These are phyloP conservation scores for Colletotrichum euphorbiae DNA, from an alignment of 2,329 filamentous ascomycete genomes.

Conservation along the genomic window DNA sequence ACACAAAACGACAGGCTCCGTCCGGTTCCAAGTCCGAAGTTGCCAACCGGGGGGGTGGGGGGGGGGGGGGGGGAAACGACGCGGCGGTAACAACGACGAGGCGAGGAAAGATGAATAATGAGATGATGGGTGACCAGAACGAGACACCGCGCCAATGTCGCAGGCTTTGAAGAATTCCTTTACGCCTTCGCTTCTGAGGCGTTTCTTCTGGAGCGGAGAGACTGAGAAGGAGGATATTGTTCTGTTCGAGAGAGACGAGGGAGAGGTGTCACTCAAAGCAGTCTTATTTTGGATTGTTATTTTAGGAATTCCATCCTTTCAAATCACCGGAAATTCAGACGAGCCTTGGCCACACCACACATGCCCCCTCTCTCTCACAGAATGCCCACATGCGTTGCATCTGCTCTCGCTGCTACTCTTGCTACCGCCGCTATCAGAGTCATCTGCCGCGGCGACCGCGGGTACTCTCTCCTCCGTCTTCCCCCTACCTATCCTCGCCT, in stretches of 20 bases:
- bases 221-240: slow-evolving; percentile 13
- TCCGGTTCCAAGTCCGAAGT: slow-evolving; percentile 32
- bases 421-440: slow-evolving; percentile 16
- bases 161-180: slow-evolving; percentile 32
- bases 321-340: slow-evolving; percentile 25
- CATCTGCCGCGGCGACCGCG: slow-evolving; percentile 15
- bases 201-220: background rate
- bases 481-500: slow-evolving; percentile 7
- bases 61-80: slow-evolving; percentile 9
- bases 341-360: slow-evolving; percentile 8
- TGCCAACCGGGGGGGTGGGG: slow-evolving; percentile 9
- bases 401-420: slow-evolving; percentile 14
- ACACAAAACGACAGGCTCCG: background rate
- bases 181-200: slow-evolving; percentile 12
- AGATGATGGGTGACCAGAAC: slow-evolving; percentile 19
- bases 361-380: background rate
- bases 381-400: slow-evolving; percentile 17
- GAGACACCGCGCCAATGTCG: background rate
- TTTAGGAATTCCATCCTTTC: slow-evolving; percentile 30
- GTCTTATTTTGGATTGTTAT: slow-evolving; percentile 21
- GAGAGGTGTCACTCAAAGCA: slow-evolving; percentile 30
- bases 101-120: slow-evolving; percentile 24
- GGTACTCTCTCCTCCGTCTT: slow-evolving; percentile 5
- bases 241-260: slow-evolving; percentile 21
- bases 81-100: slow-evolving; percentile 12